Percentiles rank a stretch among this genome's conserved stretches.
phyloP scores from a whole-genome alignment of 176 grass and related monocot species.

The Zoysia japonica region DNA sequence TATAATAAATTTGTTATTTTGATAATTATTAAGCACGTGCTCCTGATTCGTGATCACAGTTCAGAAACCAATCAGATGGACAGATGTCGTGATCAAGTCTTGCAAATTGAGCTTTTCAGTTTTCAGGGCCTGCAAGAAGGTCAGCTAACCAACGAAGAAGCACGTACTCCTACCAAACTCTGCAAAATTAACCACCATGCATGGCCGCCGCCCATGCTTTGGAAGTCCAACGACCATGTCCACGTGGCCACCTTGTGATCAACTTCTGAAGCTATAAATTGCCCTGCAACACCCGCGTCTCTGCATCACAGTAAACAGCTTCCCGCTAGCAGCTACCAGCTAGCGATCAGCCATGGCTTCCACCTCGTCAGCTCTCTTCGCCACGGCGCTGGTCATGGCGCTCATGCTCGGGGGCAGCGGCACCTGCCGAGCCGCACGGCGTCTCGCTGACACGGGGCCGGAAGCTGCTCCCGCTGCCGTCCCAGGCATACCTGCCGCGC shows the following conservation, averaged over 20 bases:
- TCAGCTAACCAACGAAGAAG: constrained; percentile 14
- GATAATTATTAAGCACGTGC: neutral
- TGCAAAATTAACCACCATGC: neutral
- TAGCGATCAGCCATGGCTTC: constrained; percentile 11
- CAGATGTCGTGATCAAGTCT: neutral
- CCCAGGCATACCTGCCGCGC: neutral
- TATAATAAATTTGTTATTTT: too few relatives aligned
- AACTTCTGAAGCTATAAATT: constrained; percentile 24
- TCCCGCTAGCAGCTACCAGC: neutral
- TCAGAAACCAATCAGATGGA: neutral
- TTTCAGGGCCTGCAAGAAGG: neutral
- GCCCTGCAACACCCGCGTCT: neutral
- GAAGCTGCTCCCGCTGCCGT: neutral
- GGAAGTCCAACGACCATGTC: constrained; percentile 16
- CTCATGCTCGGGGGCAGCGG: constrained; percentile 2
- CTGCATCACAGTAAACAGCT: neutral
- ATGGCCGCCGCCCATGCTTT: neutral
- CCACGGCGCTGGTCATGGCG: constrained; percentile 16
- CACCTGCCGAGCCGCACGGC: constrained; percentile 8
- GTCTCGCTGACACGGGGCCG: constrained; percentile 28
- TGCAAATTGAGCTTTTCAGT: neutral
- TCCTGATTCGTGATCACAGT: neutral
- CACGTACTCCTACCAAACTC: neutral
- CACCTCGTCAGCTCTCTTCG: neutral
- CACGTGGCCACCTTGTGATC: neutral